Evolutionary conservation across 148 eudicot species (phyloP).

Genomic region (Linanthus parryae): DNA sequence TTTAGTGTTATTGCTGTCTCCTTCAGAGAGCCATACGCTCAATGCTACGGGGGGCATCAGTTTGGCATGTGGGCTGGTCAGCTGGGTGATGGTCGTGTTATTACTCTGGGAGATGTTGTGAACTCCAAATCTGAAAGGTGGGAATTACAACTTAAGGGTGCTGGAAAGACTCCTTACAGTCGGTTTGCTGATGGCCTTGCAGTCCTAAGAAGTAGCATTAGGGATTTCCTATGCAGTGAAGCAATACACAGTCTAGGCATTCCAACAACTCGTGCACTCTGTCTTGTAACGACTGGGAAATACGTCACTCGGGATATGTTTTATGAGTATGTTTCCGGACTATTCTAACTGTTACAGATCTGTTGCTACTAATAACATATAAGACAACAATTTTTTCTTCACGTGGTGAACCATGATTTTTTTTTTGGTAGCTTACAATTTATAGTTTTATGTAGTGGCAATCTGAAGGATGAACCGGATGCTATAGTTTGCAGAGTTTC

Average conservation of each 20-base stretch:
- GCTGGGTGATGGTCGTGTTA: conserved; percentile 94
- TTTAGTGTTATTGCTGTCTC: conserved; percentile 6
- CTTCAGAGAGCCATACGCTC: conserved; percentile 76
- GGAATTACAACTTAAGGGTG: conserved; percentile 94
- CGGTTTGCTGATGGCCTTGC: conserved; percentile 98
- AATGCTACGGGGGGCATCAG: conserved; percentile 95
- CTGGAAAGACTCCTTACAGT: conserved; percentile 93
- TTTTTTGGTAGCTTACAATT: not conserved
- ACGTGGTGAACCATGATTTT: not conserved
- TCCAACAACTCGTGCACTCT: conserved; percentile 90
- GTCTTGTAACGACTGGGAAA: conserved; percentile 86
- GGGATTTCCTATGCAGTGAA: conserved; percentile 94
- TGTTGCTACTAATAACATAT: not conserved
- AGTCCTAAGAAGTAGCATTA: conserved; percentile 82
- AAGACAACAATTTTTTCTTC: not conserved
- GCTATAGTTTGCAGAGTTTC: conserved; percentile 94
- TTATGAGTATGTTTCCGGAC: conserved; percentile 83
- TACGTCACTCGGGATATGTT: conserved; percentile 83
- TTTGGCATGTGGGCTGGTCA: conserved; percentile 99
- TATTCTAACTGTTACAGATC: too few relatives aligned
- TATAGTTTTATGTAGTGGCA: conserved; percentile 56
- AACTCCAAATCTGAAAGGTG: conserved; percentile 79
- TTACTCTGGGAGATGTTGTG: conserved; percentile 72
- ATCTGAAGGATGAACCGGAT: conserved; percentile 96
- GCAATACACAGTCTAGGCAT: conserved; percentile 90